Base-by-base conservation (phyloP, 176 grass and related monocot genomes). In the Oryza coarctata region DNA sequence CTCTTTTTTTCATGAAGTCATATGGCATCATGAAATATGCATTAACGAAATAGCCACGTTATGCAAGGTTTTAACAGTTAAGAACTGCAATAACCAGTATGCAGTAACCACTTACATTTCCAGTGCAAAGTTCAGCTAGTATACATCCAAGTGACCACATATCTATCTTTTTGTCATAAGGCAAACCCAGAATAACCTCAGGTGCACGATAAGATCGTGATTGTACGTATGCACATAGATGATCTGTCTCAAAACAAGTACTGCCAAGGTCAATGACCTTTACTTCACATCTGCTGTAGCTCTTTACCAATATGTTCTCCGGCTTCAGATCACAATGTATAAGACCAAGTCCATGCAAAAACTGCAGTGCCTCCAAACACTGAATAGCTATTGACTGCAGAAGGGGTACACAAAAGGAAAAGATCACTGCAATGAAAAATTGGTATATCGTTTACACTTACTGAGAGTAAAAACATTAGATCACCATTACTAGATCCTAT, bases 251-350 rank as follows among this genome's bases (percentile, higher is more conserved):
- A 80, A 99, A 99, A 82, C 96, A 99, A 79, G 93, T 99, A 84
- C 96, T 99, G 58, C 96, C 96, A 76, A 99, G 92, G 87, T 99
- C 96, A 72, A 99, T 99, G 63, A 99, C 96, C 75, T 99, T 99
- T 62, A 99, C 81, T 88, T 99, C 96, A 83, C 96, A 99, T 72
- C 96, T 94, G 63, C 96, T 99, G 58, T 99, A 99, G 87, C 93
- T 95, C 79, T 99, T 99, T 63, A 99, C 91, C 86, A 99, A 88
- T 90, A 99, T 95, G 74, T 99, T 99, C 78, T 99, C 96, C 35
- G 96, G 96, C 89, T 99, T 99, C 47, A 99, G 74, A 89, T 99
- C 96, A 86, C 93, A 95, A 86, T 99, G 96, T 80, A 99, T 99
- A 82, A 99, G 91, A 84, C 96, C 93, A 63, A 99, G 92, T 72